These are phyloP conservation scores for Metarhizium guizhouense DNA, from an alignment of 2,329 filamentous ascomycete species.

Conservation along the genomic window DNA sequence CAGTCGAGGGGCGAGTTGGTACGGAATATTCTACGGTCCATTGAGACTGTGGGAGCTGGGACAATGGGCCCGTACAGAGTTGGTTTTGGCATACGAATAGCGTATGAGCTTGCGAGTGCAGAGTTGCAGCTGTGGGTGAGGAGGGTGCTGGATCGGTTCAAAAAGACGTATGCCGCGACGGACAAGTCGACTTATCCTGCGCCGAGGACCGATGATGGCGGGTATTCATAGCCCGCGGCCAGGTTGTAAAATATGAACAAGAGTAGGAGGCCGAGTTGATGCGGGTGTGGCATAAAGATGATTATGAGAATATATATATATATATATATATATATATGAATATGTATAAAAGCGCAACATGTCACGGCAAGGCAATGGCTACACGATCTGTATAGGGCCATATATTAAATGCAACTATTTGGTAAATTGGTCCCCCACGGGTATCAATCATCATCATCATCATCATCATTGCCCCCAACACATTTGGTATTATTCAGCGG, in stretches of 20 bases:
- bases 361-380: not conserved
- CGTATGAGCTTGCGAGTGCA: slow-evolving; percentile 27
- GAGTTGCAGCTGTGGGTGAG: slow-evolving; percentile 26
- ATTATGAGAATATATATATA: too few species aligned
- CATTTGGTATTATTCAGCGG: not conserved
- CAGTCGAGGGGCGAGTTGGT: slow-evolving; percentile 18
- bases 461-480: not conserved
- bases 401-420: not conserved
- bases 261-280: not conserved
- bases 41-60: slow-evolving; percentile 28
- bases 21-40: slow-evolving; percentile 24
- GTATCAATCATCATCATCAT: not conserved
- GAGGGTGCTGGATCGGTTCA: slow-evolving; percentile 20
- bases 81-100: slow-evolving; percentile 27
- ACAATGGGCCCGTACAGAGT: slow-evolving; percentile 29
- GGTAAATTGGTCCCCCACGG: not conserved
- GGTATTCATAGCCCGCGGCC: not conserved
- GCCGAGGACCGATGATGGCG: slow-evolving; percentile 12
- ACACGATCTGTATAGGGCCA: not conserved
- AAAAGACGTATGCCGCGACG: slow-evolving; percentile 24
- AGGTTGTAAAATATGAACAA: not conserved
- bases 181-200: slow-evolving; percentile 18
- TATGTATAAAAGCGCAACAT: too few species aligned
- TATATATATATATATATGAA: too few species aligned
- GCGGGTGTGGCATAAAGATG: too few species aligned